A percentile compares a stretch with the other conserved stretches of the same genome.
Conservation (phyloP, 1,139 yeast species). For the Lodderomyces parapsilosis region DNA sequence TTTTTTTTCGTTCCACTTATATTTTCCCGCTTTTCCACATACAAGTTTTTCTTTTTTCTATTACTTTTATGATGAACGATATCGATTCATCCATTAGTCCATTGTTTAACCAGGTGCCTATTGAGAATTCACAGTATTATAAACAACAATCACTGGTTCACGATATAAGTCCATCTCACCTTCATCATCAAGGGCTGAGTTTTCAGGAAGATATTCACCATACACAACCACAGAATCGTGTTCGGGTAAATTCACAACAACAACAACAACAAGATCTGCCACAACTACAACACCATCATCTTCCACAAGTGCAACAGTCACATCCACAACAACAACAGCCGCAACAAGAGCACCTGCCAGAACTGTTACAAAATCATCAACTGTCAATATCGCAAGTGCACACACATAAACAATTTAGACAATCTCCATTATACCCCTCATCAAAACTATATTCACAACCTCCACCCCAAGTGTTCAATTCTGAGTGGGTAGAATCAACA, state of each 20-base stretch:
- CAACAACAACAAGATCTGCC: slow-evolving; percentile 1
- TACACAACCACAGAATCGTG: slow-evolving; percentile 7
- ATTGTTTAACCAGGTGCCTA: slow-evolving; percentile 1
- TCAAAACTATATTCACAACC: slow-evolving; percentile 16
- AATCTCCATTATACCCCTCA: slow-evolving; percentile 14
- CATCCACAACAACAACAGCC: slow-evolving; percentile 2
- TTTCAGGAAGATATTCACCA: slow-evolving; percentile 3
- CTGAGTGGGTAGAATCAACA: slow-evolving; percentile 36
- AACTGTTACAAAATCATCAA: slow-evolving; percentile 8
- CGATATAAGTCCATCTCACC: not conserved
- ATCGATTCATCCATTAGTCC: slow-evolving; percentile 6
- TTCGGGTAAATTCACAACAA: not conserved
- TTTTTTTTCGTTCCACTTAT: not conserved
- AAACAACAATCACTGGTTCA: slow-evolving; percentile 2
- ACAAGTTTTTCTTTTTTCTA: not conserved
- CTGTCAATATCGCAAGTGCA: slow-evolving; percentile 3
- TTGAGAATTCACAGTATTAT: not conserved
- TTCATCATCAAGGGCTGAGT: not conserved
- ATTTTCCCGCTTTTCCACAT: no score
- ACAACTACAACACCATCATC: not conserved
- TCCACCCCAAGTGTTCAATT: slow-evolving; percentile 25
- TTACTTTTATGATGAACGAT: slow-evolving; percentile 8
- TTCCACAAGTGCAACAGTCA: not conserved
- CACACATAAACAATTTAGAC: slow-evolving; percentile 7
- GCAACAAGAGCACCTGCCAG: slow-evolving; percentile 3